Evolutionary conservation across 768 basidiomycete species (phyloP), one percentile per base, ranked within the genome.

Genomic region (Glaciozyma martinii): DNA sequence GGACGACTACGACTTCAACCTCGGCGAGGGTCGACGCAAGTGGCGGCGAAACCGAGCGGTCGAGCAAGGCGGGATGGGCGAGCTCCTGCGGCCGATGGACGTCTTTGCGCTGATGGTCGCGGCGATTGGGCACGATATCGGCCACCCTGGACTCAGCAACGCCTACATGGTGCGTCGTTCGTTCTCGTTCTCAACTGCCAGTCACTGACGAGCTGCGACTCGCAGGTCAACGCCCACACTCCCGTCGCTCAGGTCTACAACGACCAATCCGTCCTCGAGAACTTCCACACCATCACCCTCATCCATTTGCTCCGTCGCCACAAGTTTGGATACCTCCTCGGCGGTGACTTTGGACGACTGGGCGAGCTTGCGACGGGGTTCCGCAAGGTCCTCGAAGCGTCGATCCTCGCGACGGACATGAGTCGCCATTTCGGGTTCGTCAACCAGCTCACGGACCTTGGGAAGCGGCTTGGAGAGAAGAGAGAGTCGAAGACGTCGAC

Each of bases 111-210:
- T 97, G 19, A 87, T 87, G 72, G 80, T 99, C 61, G 91, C 90
- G 2, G 93, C 93, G 49, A 90, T 99, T 71, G 95, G 95, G 0
- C 95, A 99, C 74, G 95, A 99, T 76, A 92, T 90, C 23, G 94
- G 90, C 0, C 95, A 99, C 77, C 95, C 95, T 0, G 95, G 95
- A 1, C 83, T 98, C 63, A 88, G 86, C 30, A 98, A 98, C 75
- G 79, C 83, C 19, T 98, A 97, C 78, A 89, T 98, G 88, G 92
- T 90, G 72, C 76, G 84, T 81, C 56, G 15, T 62, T 30, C 29
- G 33, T 15, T n/a, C n/a, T 55, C 57, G 7, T 12, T 42, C 12
- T 54, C 5, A 5, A 40, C 37, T 25, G 30, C 18, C 49, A 16
- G 8, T 49, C 40, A 6, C 42, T 47, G n/a, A 47, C 30, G 12